A percentile compares a stretch with the other conserved stretches of the same genome.
phyloP scores from a whole-genome alignment of 331 rosid species.

The Erythrophleum ivorense region DNA sequence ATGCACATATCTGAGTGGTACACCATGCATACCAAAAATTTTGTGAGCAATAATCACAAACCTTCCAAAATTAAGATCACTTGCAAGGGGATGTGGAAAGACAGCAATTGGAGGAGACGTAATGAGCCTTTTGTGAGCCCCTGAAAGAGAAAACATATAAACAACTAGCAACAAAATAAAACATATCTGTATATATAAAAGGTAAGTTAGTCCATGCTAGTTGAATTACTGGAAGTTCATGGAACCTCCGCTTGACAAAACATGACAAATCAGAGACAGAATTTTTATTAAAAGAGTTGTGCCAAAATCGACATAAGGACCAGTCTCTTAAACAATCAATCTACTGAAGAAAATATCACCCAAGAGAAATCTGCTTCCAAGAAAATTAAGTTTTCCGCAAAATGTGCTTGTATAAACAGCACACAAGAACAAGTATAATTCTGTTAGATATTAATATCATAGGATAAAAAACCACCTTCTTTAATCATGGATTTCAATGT shows the following conservation, averaged over 20 bases:
- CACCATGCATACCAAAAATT: background rate
- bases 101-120: constrained; percentile 95
- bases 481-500: background rate
- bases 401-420: constrained; percentile 23
- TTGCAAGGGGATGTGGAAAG: constrained; percentile 98
- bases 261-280: background rate
- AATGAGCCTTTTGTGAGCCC: constrained; percentile 88
- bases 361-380: background rate
- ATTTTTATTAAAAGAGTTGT: background rate
- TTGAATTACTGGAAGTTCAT: background rate
- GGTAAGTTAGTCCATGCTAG: background rate
- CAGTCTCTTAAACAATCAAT: constrained; percentile 10
- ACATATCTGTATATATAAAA: background rate
- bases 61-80: constrained; percentile 94
- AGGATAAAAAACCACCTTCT: background rate
- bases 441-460: background rate
- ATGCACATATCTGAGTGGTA: background rate
- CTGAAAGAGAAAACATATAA: constrained; percentile 55
- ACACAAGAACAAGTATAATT: constrained; percentile 11
- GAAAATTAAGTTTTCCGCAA: background rate
- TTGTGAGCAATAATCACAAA: constrained; percentile 46
- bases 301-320: background rate
- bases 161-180: constrained; percentile 33
- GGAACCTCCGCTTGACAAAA: background rate
- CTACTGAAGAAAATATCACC: background rate